phyloP scores from a whole-genome alignment of 441 rosid species.

The Adansonia gregorii region DNA sequence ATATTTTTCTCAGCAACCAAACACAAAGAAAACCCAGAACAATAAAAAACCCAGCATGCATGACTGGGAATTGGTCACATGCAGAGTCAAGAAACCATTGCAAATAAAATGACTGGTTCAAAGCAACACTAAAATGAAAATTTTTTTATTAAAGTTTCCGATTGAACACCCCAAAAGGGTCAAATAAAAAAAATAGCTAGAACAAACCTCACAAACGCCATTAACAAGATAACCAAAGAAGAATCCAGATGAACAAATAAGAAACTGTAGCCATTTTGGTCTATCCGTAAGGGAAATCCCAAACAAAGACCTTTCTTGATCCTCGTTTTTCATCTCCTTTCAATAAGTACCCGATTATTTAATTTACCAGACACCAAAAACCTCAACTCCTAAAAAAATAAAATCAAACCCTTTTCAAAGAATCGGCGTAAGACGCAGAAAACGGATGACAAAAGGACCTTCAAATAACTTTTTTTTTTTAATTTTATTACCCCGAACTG shows the following conservation, averaged over 20 bases:
- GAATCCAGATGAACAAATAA: constrained; percentile 89
- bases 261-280: constrained; percentile 74
- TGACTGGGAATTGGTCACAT: too few relatives aligned
- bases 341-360: background rate
- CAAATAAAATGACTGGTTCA: background rate
- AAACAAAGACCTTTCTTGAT: constrained; percentile 54
- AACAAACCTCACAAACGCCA: constrained; percentile 81
- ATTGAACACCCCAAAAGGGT: too few relatives aligned
- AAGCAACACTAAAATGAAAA: background rate
- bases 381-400: background rate
- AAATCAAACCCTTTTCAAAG: background rate
- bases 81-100: constrained; percentile 3
- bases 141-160: background rate
- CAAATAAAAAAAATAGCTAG: background rate
- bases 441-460: background rate
- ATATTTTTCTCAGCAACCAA: background rate
- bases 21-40: background rate
- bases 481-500: background rate
- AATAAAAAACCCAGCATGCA: too few relatives aligned
- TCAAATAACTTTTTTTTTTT: background rate
- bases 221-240: constrained; percentile 94
- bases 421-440: background rate
- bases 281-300: constrained; percentile 62
- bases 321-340: constrained; percentile 47
- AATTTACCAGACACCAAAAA: background rate